Evolutionary conservation across 345 rosid genomes (phyloP).

Genomic region (Triadica sebifera): DNA sequence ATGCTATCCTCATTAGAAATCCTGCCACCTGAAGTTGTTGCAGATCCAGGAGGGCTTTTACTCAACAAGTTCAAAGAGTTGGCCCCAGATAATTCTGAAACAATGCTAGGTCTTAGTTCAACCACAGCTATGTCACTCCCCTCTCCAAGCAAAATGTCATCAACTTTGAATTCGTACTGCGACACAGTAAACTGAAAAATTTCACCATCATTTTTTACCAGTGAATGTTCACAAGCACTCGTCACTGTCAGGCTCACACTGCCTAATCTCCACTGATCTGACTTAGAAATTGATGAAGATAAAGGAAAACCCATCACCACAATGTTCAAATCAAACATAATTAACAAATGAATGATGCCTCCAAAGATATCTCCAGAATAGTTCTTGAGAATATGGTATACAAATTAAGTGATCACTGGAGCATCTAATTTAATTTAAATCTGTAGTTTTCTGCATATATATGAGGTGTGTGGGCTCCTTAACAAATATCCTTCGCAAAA

Average conservation of each 20-base stretch:
- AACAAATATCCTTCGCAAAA: not conserved
- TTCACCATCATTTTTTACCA: slow-evolving; percentile 22
- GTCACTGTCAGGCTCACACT: slow-evolving; percentile 44
- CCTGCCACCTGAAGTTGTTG: slow-evolving; percentile 13
- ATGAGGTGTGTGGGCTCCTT: not conserved
- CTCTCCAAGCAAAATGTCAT: slow-evolving; percentile 74
- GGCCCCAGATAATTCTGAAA: slow-evolving; percentile 41
- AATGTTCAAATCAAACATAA: not conserved
- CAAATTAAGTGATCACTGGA: not conserved
- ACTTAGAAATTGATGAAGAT: slow-evolving; percentile 26
- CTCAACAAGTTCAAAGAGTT: slow-evolving; percentile 30
- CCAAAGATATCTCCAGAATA: not conserved
- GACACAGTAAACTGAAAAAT: slow-evolving; percentile 25
- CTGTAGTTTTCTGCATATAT: not conserved
- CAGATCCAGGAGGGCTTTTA: slow-evolving; percentile 27
- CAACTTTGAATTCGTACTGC: slow-evolving; percentile 56
- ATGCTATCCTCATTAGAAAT: slow-evolving; percentile 66
- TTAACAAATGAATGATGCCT: not conserved
- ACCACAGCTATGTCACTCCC: slow-evolving; percentile 59
- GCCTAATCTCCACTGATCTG: slow-evolving; percentile 93
- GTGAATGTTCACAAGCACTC: slow-evolving; percentile 25
- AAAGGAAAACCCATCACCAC: slow-evolving; percentile 6
- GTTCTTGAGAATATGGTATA: not conserved
- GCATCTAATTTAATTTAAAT: not conserved
- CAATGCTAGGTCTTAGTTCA: slow-evolving; percentile 54